These are phyloP conservation scores for Clohesyomyces aquaticus DNA, from an alignment of 495 filamentous ascomycete species.

Conservation along the genomic window DNA sequence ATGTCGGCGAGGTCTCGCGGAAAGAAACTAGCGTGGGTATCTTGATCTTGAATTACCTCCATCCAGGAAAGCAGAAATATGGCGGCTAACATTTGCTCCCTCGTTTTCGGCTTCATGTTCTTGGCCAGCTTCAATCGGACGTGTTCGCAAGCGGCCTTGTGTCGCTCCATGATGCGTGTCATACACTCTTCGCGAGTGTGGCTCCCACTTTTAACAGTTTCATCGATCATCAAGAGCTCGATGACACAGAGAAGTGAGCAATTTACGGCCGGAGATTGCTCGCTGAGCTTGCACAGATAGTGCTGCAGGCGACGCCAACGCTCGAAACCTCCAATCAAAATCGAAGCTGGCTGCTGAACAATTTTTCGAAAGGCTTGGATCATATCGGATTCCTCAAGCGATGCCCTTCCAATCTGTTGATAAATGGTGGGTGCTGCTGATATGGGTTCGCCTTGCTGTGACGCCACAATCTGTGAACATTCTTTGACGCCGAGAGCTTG, in stretches of 20 bases:
- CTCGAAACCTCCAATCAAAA: slow-evolving; percentile 1
- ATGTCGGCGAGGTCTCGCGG: not conserved
- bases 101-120: not conserved
- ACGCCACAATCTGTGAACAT: no score
- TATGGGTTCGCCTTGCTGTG: no score
- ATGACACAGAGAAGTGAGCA: not conserved
- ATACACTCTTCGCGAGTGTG: not conserved
- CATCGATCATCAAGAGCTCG: not conserved
- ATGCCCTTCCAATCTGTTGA: no score
- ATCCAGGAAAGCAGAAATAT: slow-evolving; percentile 4
- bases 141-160: not conserved
- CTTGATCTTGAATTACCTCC: not conserved
- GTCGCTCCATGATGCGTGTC: not conserved
- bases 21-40: not conserved
- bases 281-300: slow-evolving; percentile 1
- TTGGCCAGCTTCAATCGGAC: not conserved
- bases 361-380: not conserved
- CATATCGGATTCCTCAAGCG: no score
- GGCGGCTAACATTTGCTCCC: not conserved
- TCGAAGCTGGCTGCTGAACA: not conserved
- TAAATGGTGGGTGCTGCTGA: no score
- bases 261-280: not conserved
- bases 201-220: not conserved
- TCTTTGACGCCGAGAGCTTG: no score
- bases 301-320: not conserved